These are phyloP conservation scores for Lactifluus hygrophoroides DNA, from an alignment of 768 basidiomycete species.

Conservation along the genomic window DNA sequence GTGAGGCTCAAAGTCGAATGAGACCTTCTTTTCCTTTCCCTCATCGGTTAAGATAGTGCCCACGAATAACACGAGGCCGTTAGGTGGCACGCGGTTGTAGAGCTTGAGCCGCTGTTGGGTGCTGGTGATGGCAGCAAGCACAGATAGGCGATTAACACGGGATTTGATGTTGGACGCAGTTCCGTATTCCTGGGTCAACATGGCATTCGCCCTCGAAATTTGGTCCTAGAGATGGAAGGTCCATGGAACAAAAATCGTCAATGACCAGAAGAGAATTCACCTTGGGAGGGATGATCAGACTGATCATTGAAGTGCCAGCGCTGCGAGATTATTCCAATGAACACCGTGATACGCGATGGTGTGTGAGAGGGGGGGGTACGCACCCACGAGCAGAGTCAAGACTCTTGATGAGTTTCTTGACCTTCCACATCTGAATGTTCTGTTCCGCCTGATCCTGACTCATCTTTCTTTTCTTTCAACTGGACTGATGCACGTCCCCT, in stretches of 20 bases:
- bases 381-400: conserved; percentile 90
- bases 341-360: neutral
- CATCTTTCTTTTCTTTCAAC: too few relatives aligned
- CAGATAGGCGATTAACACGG: conserved; percentile 94
- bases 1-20: conserved; percentile 97
- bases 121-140: conserved; percentile 94
- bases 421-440: conserved; percentile 97
- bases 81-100: conserved; percentile 93
- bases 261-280: conserved; percentile 29
- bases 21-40: conserved; percentile 99
- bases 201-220: conserved; percentile 87
- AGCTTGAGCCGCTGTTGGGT: conserved; percentile 97
- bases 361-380: conserved; percentile 17
- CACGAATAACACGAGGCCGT: conserved; percentile 95
- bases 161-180: conserved; percentile 99
- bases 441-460: conserved; percentile 84
- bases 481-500: conserved; percentile 7
- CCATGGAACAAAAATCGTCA: neutral
- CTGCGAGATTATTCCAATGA: conserved; percentile 34
- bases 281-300: conserved; percentile 93
- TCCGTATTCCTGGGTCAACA: conserved; percentile 98
- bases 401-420: conserved; percentile 98
- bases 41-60: conserved; percentile 97
- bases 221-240: conserved; percentile 52
- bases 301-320: conserved; percentile 98